Base-by-base conservation (phyloP, 768 basidiomycete genomes). In the Boletus rubroflammeus region DNA sequence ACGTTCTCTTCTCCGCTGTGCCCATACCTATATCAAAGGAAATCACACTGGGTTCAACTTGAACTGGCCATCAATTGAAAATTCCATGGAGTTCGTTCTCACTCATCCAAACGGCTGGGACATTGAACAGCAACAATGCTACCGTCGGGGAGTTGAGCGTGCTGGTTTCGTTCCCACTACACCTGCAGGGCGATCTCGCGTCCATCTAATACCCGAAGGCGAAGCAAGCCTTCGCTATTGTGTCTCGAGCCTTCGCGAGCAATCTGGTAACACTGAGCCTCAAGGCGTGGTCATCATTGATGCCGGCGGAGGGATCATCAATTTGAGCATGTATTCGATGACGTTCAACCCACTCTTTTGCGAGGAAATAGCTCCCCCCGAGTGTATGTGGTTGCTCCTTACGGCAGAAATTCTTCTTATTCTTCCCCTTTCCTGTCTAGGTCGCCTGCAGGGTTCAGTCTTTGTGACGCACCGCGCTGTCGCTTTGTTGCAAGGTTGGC, bases 401-500 rank as follows among this genome's bases (percentile, higher is more conserved):
- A 15, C 4, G 1, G 8, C 29, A 5, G 5, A 13, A 32, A 21
- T 3, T 29, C 17, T 17, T 13, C 23, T 23, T 8, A 23, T 10
- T 43, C 19, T 21, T 13, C 26, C 1, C 36, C 6, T 34, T 8
- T 17, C 15, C 5, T 41, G n/a, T 26, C 13, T 34, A 79, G 78
- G 76, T 64, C 70, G 71, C 23, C 70, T 79, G 36, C 66, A 73
- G 41, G 80, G 80, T 15, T 78, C 80, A 0, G 70, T 78, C 1
- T 78, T 76, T 51, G 76, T 81, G 19, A 78, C 68, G 19, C 67
- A 70, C 19, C 71, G 73, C 26, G 77, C 77, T 1, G 58, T 59
- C 0, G 51, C 57, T 15, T 69, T 72, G 59, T 61, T 80, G 2
- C 56, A 65, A 53, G 57, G 78, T 78, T 51, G 50, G 43, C 38